A percentile compares a stretch with the other conserved stretches of the same genome.
Evolutionary conservation across 768 basidiomycete genomes (phyloP).

Genomic region (Cantharellus anzutake): DNA sequence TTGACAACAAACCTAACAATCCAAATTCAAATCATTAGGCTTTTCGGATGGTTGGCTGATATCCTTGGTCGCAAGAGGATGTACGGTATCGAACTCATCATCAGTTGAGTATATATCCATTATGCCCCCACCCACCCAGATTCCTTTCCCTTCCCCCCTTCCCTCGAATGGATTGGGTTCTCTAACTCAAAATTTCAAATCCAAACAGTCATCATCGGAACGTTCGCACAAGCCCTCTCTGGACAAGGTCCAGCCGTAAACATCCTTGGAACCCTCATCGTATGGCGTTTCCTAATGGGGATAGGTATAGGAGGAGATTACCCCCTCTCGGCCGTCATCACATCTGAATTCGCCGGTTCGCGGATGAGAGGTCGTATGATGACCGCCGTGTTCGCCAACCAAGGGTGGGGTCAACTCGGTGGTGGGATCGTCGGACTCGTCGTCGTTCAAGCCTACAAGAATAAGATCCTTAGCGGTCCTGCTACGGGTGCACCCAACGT

Average conservation of each 20-base stretch:
- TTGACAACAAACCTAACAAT: background rate
- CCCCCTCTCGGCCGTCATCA: conserved; percentile 68
- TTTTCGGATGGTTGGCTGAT: conserved; percentile 73
- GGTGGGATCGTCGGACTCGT: conserved; percentile 50
- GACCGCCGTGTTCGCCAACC: conserved; percentile 71
- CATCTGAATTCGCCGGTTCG: conserved; percentile 62
- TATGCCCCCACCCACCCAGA: background rate
- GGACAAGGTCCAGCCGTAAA: conserved; percentile 45
- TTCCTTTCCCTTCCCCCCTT: background rate
- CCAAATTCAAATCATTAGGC: background rate
- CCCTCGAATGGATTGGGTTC: background rate
- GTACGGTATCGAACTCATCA: conserved; percentile 53
- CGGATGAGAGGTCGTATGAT: conserved; percentile 68
- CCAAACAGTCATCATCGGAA: conserved; percentile 38
- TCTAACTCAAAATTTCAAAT: background rate
- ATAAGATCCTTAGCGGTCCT: conserved; percentile 28
- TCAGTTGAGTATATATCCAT: conserved; percentile 22
- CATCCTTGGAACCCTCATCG: conserved; percentile 57
- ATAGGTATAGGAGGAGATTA: conserved; percentile 83
- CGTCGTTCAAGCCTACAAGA: conserved; percentile 49
- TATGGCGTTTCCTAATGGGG: conserved; percentile 62
- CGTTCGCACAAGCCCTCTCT: conserved; percentile 62
- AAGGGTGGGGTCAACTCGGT: conserved; percentile 77
- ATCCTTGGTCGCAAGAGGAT: conserved; percentile 33
- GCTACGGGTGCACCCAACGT: conserved; percentile 26